Percentiles rank a stretch among this genome's conserved stretches.
phyloP scores from a whole-genome alignment of 441 rosid species.

The Flueggea neowawraea region DNA sequence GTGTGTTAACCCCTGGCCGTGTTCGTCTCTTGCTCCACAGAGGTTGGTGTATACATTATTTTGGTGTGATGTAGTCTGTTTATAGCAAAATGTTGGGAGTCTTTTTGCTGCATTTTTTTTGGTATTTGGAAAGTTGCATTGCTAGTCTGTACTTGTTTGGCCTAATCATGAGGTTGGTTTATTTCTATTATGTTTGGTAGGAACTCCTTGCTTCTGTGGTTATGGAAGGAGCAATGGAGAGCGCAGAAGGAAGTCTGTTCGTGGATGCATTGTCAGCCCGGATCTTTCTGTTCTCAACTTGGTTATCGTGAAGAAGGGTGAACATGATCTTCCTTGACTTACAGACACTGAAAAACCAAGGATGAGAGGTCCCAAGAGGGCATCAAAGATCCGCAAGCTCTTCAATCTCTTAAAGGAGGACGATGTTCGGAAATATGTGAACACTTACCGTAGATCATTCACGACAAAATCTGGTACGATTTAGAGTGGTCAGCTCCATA shows the following conservation, averaged over 20 bases:
- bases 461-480: slow-evolving; percentile 36
- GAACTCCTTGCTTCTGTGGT: slow-evolving; percentile 46
- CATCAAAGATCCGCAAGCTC: slow-evolving; percentile 50
- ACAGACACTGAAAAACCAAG: slow-evolving; percentile 46
- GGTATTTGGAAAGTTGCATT: background rate
- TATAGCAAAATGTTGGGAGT: background rate
- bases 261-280: slow-evolving; percentile 50
- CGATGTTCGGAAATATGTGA: slow-evolving; percentile 46
- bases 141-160: background rate
- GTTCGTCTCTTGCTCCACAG: slow-evolving; percentile 49
- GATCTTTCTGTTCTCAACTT: slow-evolving; percentile 48
- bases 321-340: slow-evolving; percentile 40
- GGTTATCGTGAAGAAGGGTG: slow-evolving; percentile 47
- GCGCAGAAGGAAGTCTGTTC: slow-evolving; percentile 46
- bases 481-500: background rate
- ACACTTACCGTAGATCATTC: slow-evolving; percentile 45
- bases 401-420: slow-evolving; percentile 57
- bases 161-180: background rate
- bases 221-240: slow-evolving; percentile 49
- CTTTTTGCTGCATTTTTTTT: background rate
- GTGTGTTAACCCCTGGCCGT: slow-evolving; percentile 46
- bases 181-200: slow-evolving; percentile 7
- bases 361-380: slow-evolving; percentile 57
- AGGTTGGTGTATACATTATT: slow-evolving; percentile 19
- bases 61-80: background rate